Conservation (phyloP, 306 rosid genomes). For the Alnus rubra region DNA sequence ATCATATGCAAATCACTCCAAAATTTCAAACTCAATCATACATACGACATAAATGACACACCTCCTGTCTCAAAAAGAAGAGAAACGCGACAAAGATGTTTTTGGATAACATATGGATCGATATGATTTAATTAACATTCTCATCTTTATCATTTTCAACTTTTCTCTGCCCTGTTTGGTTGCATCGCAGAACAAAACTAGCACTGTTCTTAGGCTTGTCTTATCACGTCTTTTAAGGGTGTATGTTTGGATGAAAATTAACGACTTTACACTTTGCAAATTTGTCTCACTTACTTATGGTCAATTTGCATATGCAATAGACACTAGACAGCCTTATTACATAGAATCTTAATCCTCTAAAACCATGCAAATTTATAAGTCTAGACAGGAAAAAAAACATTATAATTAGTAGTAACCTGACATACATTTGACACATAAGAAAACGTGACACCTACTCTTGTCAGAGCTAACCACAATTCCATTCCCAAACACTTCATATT, state of each 20-base stretch:
- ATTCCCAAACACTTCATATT: too few species aligned
- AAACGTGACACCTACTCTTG: too few species aligned
- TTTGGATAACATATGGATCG: background rate
- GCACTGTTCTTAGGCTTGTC: background rate
- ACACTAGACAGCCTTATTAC: too few species aligned
- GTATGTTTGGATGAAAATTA: background rate
- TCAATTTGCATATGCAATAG: too few species aligned
- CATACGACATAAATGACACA: background rate
- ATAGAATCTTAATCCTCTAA: too few species aligned
- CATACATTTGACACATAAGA: too few species aligned
- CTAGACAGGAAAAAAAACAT: too few species aligned
- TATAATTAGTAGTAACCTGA: too few species aligned
- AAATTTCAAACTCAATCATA: background rate
- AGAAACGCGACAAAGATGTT: slow-evolving; percentile 6
- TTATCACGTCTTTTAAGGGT: background rate
- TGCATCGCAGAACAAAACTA: background rate
- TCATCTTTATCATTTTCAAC: background rate
- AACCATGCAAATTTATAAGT: too few species aligned
- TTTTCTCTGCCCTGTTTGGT: slow-evolving; percentile 1
- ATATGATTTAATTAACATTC: background rate
- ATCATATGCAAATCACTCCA: background rate
- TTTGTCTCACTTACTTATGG: background rate
- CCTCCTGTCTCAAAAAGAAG: slow-evolving; percentile 20
- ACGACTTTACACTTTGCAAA: background rate
- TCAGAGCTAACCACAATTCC: too few species aligned